Conservation (phyloP, 352 stramenopile species). For the Phytophthora ramorum region DNA sequence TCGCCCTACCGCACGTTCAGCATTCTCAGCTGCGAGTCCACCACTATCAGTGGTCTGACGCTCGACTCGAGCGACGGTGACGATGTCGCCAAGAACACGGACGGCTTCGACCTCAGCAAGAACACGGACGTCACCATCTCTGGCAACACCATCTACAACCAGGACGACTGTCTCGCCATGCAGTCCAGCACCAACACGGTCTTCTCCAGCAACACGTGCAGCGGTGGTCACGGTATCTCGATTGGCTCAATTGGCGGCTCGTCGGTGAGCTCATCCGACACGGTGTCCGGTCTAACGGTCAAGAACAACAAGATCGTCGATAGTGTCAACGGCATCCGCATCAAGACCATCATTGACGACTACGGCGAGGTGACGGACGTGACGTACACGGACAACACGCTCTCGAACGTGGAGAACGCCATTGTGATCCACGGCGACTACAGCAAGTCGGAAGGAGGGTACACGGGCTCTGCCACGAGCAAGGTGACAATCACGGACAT, state of each 20-base stretch:
- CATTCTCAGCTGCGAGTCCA: conserved; percentile 31
- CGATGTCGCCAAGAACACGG: background rate
- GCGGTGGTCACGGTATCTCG: conserved; percentile 28
- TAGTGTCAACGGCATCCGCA: conserved; percentile 2
- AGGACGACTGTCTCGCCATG: conserved; percentile 4
- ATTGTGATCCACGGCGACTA: conserved; percentile 45
- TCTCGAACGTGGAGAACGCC: conserved; percentile 25
- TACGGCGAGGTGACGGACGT: conserved; percentile 21
- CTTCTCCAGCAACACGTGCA: conserved; percentile 17
- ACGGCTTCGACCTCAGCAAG: conserved; percentile 25
- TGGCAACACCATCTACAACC: conserved; percentile 30
- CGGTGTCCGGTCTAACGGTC: conserved; percentile 17
- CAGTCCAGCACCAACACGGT: conserved; percentile 14
- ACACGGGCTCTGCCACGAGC: conserved; percentile 22
- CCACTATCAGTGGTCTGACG: conserved; percentile 22
- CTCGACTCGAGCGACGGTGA: conserved; percentile 26
- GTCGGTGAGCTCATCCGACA: conserved; percentile 24
- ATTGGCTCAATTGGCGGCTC: conserved; percentile 23
- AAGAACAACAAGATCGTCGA: conserved; percentile 38
- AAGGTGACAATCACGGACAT: conserved; percentile 31
- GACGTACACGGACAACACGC: conserved; percentile 25
- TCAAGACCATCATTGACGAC: background rate
- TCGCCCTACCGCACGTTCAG: conserved; percentile 44
- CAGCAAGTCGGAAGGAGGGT: conserved; percentile 35
- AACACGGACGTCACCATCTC: conserved; percentile 32